These are phyloP conservation scores for Amorphotheca resinae DNA, from an alignment of 495 filamentous ascomycete species.

Conservation along the genomic window DNA sequence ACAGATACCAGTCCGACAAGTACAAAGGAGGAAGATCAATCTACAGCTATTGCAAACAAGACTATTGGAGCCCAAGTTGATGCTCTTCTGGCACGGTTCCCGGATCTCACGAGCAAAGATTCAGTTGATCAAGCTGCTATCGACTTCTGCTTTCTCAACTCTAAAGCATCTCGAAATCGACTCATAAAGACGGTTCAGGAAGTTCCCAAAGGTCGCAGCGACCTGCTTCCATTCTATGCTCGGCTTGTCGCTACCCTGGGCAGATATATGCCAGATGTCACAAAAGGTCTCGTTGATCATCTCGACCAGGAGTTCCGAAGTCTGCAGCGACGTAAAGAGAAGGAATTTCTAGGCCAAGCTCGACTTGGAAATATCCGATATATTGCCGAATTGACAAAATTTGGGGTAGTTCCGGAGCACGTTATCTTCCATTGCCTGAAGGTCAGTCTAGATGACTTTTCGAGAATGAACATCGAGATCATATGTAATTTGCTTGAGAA, in stretches of 20 bases:
- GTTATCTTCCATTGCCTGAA: conserved; percentile 98
- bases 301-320: conserved; percentile 96
- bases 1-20: conserved; percentile 17
- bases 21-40: conserved; percentile 60
- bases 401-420: conserved; percentile 94
- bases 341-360: conserved; percentile 91
- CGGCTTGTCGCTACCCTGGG: conserved; percentile 85
- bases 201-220: conserved; percentile 81
- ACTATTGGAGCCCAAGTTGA: conserved; percentile 96
- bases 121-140: conserved; percentile 81
- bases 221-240: conserved; percentile 87
- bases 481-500: conserved; percentile 96
- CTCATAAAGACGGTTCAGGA: conserved; percentile 89
- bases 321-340: conserved; percentile 93
- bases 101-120: conserved; percentile 84
- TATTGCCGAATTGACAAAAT: conserved; percentile 93
- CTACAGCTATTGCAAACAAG: conserved; percentile 91
- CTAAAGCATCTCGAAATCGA: conserved; percentile 90
- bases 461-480: conserved; percentile 96
- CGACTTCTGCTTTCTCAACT: conserved; percentile 97
- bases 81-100: conserved; percentile 72
- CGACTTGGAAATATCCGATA: conserved; percentile 93
- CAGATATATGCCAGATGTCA: conserved; percentile 84
- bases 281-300: conserved; percentile 83
- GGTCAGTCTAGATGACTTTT: conserved; percentile 94